Evolutionary conservation across 164 flowering plant species (phyloP).

Genomic region (Annona squamosa): DNA sequence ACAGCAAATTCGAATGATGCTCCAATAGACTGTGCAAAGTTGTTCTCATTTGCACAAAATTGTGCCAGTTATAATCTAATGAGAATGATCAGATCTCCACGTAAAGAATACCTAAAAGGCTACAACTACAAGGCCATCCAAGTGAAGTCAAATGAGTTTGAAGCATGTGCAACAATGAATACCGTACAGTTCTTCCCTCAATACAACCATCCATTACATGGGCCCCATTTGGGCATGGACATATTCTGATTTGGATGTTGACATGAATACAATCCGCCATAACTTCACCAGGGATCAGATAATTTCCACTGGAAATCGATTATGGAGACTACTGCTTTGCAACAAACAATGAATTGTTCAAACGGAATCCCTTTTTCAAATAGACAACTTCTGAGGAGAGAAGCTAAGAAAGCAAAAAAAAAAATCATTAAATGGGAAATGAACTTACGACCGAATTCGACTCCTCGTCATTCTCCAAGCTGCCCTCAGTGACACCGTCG

Average conservation of each 20-base stretch:
- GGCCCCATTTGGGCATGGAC: background rate
- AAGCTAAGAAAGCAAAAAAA: background rate
- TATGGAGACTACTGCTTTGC: background rate
- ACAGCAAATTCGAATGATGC: background rate
- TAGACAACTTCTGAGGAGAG: background rate
- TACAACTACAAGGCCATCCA: no score
- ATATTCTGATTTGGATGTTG: background rate
- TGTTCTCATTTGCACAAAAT: background rate
- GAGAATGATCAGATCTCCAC: no score
- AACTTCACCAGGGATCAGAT: background rate
- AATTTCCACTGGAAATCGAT: background rate
- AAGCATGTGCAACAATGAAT: no score
- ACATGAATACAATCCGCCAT: background rate
- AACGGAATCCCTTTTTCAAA: no score
- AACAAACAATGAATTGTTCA: background rate
- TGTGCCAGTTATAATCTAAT: background rate
- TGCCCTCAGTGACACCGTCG: constrained; percentile 40
- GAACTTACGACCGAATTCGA: constrained; percentile 49
- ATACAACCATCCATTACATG: background rate
- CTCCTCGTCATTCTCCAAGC: constrained; percentile 50
- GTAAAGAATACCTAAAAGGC: no score
- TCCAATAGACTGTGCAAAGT: background rate
- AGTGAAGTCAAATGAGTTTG: no score
- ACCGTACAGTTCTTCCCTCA: no score
- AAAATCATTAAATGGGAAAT: background rate